Evolutionary conservation across 2,329 filamentous ascomycete species (phyloP).

Genomic region (Aureobasidium sp.): DNA sequence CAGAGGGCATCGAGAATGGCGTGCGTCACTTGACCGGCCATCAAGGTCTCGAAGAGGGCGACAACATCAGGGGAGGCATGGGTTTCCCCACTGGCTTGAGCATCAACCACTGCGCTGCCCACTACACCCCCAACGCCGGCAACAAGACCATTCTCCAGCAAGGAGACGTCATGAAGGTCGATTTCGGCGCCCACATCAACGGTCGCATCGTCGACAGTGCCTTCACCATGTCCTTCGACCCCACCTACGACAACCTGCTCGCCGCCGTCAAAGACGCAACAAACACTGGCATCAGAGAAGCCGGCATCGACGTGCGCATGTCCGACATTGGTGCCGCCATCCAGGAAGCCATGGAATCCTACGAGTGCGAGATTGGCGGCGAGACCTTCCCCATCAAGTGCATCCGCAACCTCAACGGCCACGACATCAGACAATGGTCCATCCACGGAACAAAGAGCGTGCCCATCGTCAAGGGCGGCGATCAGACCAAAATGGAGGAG

Average conservation of each 20-base stretch:
- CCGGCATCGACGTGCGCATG: conserved; percentile 51
- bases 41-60: conserved; percentile 46
- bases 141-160: conserved; percentile 64
- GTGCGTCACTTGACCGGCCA: conserved; percentile 46
- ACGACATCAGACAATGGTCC: conserved; percentile 48
- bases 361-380: conserved; percentile 50
- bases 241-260: conserved; percentile 66
- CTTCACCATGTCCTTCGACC: conserved; percentile 71
- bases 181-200: conserved; percentile 75
- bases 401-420: conserved; percentile 49
- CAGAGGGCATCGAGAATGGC: conserved; percentile 48
- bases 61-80: conserved; percentile 45
- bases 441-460: conserved; percentile 53
- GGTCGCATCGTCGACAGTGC: conserved; percentile 75
- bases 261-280: conserved; percentile 68
- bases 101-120: conserved; percentile 48
- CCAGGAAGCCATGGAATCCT: conserved; percentile 57
- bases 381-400: conserved; percentile 49
- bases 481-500: conserved; percentile 50
- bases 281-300: conserved; percentile 50
- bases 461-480: conserved; percentile 47
- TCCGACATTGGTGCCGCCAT: conserved; percentile 51
- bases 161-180: conserved; percentile 74
- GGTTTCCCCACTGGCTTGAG: conserved; percentile 51
- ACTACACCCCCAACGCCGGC: conserved; percentile 52